Evolutionary conservation across 169 alveolate genomes (phyloP), one percentile per base, ranked within the genome.

Genomic region (Plasmodium sp.): DNA sequence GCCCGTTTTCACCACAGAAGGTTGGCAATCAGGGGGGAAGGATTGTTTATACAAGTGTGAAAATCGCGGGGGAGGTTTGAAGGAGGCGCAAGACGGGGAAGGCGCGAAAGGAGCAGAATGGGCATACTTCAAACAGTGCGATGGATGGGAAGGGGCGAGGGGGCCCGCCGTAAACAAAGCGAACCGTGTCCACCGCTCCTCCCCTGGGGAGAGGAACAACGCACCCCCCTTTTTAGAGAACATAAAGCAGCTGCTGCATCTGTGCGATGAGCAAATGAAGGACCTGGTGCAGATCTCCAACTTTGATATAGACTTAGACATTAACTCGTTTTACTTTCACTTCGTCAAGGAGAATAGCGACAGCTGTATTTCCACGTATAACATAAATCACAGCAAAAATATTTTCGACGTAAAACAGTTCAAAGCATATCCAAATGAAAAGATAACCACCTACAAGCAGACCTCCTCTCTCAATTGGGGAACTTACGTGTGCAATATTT

Each of bases 301-400:
- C 14, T 90, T 90, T 80, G 43, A 36, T 1, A 90, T 90, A 4
- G 90, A 90, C 36, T 36, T 90, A 36, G 90, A 90, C 72, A 90
- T 90, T 62, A 79, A 81, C 22, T 48, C 79, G n/a, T 9, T 33
- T 54, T 83, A 36, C 41, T 84, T 1, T 34, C 36, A 58, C 14
- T 67, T 71, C 10, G 41, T 85, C 36, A 51, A 85, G 31, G 80
- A 74, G 51, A 74, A 75, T 43, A 85, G 62, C 39, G 79, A 85
- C 3, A 73, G 58, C 58, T 34, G 62, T 67, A 27, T 85, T 16
- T 80, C 83, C 22, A 58, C 41, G 27, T 81, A 56, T 33, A 81
- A 90, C n/a, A 81, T 80, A 36, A 34, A 74, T 22, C 74, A 80
- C 39, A 81, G 71, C 67, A 88, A 88, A 58, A 88, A 88, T 54